Percentiles rank a stretch among this genome's conserved stretches.
Conservation (phyloP, 2,329 filamentous ascomycete genomes). For the Nothomitra cinnamomea region DNA sequence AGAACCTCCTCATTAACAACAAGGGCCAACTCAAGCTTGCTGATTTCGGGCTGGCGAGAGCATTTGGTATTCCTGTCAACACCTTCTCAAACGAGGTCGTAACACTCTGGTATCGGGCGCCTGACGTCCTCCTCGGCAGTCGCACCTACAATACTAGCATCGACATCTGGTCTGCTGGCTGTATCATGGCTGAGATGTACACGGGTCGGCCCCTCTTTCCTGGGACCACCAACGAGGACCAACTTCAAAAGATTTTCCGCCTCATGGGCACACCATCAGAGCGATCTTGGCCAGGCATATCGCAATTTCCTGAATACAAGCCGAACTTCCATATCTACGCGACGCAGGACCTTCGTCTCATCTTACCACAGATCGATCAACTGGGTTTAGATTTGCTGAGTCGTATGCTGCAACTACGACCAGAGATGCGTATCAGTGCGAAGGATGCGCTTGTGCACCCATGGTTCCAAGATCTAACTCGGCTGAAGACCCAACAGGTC, state of each 20-base stretch:
- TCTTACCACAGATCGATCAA: conserved; percentile 79
- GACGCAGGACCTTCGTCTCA: conserved; percentile 73
- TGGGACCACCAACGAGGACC: conserved; percentile 95
- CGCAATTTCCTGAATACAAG: conserved; percentile 95
- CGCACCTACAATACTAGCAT: conserved; percentile 99
- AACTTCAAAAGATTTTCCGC: conserved; percentile 91
- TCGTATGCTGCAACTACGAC: conserved; percentile 81
- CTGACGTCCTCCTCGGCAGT: conserved; percentile 84
- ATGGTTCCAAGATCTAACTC: conserved; percentile 69
- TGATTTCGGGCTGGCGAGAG: conserved; percentile 84
- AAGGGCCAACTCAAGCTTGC: conserved; percentile 83
- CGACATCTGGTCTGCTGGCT: conserved; percentile 97
- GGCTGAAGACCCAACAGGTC: conserved; percentile 20
- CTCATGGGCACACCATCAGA: conserved; percentile 97
- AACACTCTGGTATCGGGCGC: conserved; percentile 92
- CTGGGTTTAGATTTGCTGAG: conserved; percentile 74
- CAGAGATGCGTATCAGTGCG: conserved; percentile 80
- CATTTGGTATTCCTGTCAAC: conserved; percentile 93
- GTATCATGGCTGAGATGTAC: conserved; percentile 99
- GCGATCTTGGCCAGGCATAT: conserved; percentile 88
- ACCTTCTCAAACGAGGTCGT: conserved; percentile 98
- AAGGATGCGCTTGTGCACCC: conserved; percentile 73
- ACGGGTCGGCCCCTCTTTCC: conserved; percentile 90
- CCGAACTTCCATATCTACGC: conserved; percentile 85
- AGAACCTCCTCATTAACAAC: conserved; percentile 89